Evolutionary conservation across 768 basidiomycete species (phyloP).

Genomic region (Nidularia pulvinata): DNA sequence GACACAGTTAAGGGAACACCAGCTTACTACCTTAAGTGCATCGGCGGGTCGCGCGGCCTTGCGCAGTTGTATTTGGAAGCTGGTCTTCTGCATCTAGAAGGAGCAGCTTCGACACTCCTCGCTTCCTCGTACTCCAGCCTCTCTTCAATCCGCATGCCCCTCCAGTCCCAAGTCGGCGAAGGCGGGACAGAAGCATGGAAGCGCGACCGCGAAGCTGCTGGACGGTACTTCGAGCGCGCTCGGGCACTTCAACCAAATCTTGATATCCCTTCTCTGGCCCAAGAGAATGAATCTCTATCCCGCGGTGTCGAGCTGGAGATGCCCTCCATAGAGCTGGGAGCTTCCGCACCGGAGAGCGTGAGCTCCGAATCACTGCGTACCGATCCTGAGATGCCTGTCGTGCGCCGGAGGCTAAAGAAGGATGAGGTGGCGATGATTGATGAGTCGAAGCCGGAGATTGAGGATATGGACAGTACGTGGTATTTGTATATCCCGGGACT

Average conservation of each 20-base stretch:
- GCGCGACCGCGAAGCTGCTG: slow-evolving; percentile 70
- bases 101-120: slow-evolving; percentile 70
- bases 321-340: slow-evolving; percentile 60
- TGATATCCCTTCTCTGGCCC: slow-evolving; percentile 69
- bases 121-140: slow-evolving; percentile 76
- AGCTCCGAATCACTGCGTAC: slow-evolving; percentile 30
- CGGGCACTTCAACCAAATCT: slow-evolving; percentile 56
- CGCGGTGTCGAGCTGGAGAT: slow-evolving; percentile 54
- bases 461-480: slow-evolving; percentile 74
- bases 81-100: slow-evolving; percentile 81
- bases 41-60: slow-evolving; percentile 67
- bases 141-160: slow-evolving; percentile 73
- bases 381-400: slow-evolving; percentile 32
- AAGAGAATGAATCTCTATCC: slow-evolving; percentile 29
- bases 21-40: slow-evolving; percentile 61
- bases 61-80: slow-evolving; percentile 80
- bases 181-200: slow-evolving; percentile 73
- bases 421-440: slow-evolving; percentile 48
- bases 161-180: slow-evolving; percentile 46
- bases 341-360: slow-evolving; percentile 30
- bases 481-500: slow-evolving; percentile 78
- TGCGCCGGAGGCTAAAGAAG: slow-evolving; percentile 54
- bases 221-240: slow-evolving; percentile 73
- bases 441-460: slow-evolving; percentile 38
- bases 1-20: slow-evolving; percentile 48